Conservation (phyloP, 2,329 filamentous ascomycete species). For the Neurospora sp. region DNA sequence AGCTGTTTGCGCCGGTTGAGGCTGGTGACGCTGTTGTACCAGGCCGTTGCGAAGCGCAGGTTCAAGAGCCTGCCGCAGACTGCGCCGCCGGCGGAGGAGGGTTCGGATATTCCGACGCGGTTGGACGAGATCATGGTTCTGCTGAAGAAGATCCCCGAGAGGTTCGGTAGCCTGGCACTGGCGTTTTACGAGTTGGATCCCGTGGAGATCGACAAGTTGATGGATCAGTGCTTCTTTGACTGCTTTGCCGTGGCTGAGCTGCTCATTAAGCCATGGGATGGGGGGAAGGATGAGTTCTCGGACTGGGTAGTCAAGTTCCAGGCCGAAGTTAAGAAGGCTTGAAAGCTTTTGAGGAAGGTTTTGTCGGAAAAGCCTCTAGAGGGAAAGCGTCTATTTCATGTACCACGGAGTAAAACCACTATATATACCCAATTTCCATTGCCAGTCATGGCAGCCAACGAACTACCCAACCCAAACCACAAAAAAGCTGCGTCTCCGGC, state of each 20-base stretch:
- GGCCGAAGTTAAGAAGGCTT: slow-evolving; percentile 37
- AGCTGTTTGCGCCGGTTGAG: slow-evolving; percentile 54
- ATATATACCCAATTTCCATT: not conserved
- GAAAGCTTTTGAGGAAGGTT: not conserved
- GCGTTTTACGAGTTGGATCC: slow-evolving; percentile 63
- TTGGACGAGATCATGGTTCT: slow-evolving; percentile 47
- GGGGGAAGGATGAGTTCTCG: slow-evolving; percentile 63
- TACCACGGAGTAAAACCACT: not conserved
- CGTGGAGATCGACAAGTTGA: slow-evolving; percentile 43
- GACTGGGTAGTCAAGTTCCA: slow-evolving; percentile 59
- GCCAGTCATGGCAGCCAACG: not conserved
- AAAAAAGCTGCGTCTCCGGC: not conserved
- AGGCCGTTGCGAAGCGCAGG: slow-evolving; percentile 59
- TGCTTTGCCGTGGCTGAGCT: slow-evolving; percentile 47
- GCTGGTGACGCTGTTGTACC: slow-evolving; percentile 57
- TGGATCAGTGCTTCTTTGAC: slow-evolving; percentile 50
- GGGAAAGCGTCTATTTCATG: not conserved
- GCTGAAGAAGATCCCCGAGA: slow-evolving; percentile 52
- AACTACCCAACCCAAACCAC: not conserved
- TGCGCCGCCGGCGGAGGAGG: slow-evolving; percentile 6
- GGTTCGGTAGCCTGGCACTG: slow-evolving; percentile 59
- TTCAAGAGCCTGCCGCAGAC: slow-evolving; percentile 43
- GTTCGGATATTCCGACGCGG: slow-evolving; percentile 26
- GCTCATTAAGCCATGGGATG: slow-evolving; percentile 51
- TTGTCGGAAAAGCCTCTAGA: not conserved